Evolutionary conservation across 441 rosid species (phyloP), one percentile per base, ranked within the genome.

Genomic region (Corymbia calophylla): DNA sequence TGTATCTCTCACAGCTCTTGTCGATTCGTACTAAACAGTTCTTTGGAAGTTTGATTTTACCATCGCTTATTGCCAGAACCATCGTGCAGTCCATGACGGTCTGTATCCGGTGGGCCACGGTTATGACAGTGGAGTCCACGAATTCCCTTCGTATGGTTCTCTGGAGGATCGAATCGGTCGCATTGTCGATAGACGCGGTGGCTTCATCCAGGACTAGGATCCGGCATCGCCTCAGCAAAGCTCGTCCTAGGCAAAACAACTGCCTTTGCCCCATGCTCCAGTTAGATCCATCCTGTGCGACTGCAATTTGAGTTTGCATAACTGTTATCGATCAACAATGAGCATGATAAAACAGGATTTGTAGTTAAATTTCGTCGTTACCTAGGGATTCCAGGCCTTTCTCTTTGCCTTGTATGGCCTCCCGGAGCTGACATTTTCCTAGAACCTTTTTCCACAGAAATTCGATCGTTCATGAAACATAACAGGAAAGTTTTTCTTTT

Each of bases 401-500:
- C 53, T 87, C 60, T 82, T 89, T 90, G 90, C 68, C 91, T 64
- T 85, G 77, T 47, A 89, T 86, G 47, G 87, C 88, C 58, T 88
- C 88, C 23, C 54, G 87, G 58, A 89, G 91, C 44, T 89, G 91
- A 73, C 92, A 89, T 56, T 88, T 91, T 39, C 54, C 91, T 48
- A 89, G 87, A 56, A 88, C 91, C 91, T 91, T 53, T 53, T 87
- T 29, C 48, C 62, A 47, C 86, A 86, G 47, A 47, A 82, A 51
- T 19, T 21, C 27, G 8, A 31, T 55, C 86, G 14, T 27, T 64
- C 47, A 88, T 81, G 39, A 49, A 8, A 56, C n/a, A 44, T 8
- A 58, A 27, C 66, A 39, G 44, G 7, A 3, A 27, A 60, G 44
- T 31, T 11, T 44, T 68, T 31, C 77, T 25, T 68, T 68, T 31